Evolutionary conservation across 257 asterid species (phyloP).

Genomic region (Knoxia roxburghii): DNA sequence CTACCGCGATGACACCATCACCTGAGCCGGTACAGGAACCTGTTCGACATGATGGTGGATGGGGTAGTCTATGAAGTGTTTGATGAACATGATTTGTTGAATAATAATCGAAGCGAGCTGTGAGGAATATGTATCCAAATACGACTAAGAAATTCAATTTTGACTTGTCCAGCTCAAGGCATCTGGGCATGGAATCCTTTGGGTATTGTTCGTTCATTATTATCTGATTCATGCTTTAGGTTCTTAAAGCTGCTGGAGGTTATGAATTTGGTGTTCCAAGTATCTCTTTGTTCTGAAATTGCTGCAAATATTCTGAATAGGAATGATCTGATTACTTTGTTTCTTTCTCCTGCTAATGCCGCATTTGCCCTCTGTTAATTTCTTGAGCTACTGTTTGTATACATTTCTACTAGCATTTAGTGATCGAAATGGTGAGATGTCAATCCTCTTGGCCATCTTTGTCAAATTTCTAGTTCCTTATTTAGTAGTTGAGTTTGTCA

Average conservation of each 20-base stretch:
- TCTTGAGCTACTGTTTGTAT: not conserved
- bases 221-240: not conserved
- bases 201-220: not conserved
- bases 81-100: constrained; percentile 28
- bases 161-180: constrained; percentile 37
- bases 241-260: not conserved
- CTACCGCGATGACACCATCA: constrained; percentile 64
- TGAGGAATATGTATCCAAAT: constrained; percentile 82
- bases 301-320: too few species aligned
- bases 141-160: constrained; percentile 57
- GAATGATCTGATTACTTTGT: not conserved
- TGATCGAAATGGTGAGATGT: not conserved
- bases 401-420: not conserved
- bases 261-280: not conserved
- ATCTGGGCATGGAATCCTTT: not conserved
- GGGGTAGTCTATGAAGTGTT: constrained; percentile 66
- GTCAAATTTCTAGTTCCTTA: too few species aligned
- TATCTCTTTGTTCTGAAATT: too few species aligned
- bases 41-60: constrained; percentile 94
- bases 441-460: not conserved
- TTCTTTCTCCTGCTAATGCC: not conserved
- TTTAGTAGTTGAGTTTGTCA: too few species aligned
- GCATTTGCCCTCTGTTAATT: not conserved
- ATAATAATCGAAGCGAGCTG: constrained; percentile 20
- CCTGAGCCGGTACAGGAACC: constrained; percentile 72